Base-by-base conservation (phyloP, 495 filamentous ascomycete species). In the Tuber indicum region DNA sequence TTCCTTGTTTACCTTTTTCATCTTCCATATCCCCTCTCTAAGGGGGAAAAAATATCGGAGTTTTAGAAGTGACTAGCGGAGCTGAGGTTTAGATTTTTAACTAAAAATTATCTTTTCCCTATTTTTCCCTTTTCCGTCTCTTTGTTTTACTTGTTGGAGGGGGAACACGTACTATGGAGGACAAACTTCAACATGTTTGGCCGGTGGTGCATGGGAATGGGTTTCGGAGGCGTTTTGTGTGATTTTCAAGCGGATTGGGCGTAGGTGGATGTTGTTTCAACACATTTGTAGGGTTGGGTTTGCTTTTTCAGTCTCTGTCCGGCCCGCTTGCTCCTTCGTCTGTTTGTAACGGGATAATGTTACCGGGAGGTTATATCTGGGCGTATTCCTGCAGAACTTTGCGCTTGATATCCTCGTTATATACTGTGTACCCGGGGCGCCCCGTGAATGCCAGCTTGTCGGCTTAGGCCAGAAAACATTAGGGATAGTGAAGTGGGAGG, bases 111-210 rank as follows among this genome's bases (percentile, higher is more conserved):
- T 73, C 77, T 23, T 46, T 76, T 71, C 75, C 58, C 72, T 21
- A 77, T 77, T 45, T 58, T 75, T 32, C 52, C 39, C 17, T 21
- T 43, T 77, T 72, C 45, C 23, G 42, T 42, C 43, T 39, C 47
- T 73, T 80, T 47, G 75, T 80, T 78, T 77, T 75, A 52, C 62
- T 75, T 62, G 75, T 79, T 76, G 66, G n/a, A 17, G 32, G 78
- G 41, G 49, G 72, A 73, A 72, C 58, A 73, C 21, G 69, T 69
- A 76, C 74, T 70, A 73, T 36, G 45, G 71, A 77, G 76, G 72
- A 47, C 82, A 84, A 85, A 84, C 82, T 86, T 86, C 85, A 86
- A 86, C 85, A 86, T 82, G 85, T 85, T 83, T 84, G 85, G 84
- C 82, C 44, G 74, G 70, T 82, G 66, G 70, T 82, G 66, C 76